Percentiles rank a stretch among this genome's conserved stretches.
Conservation (phyloP, 2,329 filamentous ascomycete genomes). For the Paecilomyces variotii region DNA sequence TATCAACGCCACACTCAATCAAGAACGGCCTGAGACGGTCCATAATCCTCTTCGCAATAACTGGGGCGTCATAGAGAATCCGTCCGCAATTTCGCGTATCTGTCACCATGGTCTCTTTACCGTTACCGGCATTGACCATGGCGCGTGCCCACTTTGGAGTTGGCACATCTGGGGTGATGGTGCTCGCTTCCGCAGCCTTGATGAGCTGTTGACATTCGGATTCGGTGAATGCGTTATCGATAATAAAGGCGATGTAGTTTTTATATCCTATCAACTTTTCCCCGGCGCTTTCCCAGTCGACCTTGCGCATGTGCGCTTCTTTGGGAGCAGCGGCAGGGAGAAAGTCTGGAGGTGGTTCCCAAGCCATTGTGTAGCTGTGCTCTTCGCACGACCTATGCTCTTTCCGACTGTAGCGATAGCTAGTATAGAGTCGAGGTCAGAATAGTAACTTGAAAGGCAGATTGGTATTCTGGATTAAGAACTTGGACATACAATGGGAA, state of each 20-base stretch:
- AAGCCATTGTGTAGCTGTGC: slow-evolving; percentile 5
- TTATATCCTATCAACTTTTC: slow-evolving; percentile 45
- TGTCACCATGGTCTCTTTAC: slow-evolving; percentile 49
- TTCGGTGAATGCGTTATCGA: slow-evolving; percentile 57
- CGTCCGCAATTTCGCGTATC: slow-evolving; percentile 63
- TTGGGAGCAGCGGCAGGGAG: slow-evolving; percentile 30
- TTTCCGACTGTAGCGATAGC: neutral
- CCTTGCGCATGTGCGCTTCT: slow-evolving; percentile 39
- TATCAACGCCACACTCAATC: slow-evolving; percentile 41
- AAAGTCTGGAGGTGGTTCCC: slow-evolving; percentile 10
- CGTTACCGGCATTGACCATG: slow-evolving; percentile 58
- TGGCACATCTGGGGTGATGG: slow-evolving; percentile 8
- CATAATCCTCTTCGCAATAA: slow-evolving; percentile 57
- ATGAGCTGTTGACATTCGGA: slow-evolving; percentile 55
- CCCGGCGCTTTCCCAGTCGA: slow-evolving; percentile 47
- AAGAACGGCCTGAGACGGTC: slow-evolving; percentile 44
- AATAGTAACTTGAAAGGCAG: neutral
- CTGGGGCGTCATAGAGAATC: slow-evolving; percentile 64
- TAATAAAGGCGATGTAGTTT: slow-evolving; percentile 50
- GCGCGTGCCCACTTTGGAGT: slow-evolving; percentile 56
- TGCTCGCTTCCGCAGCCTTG: slow-evolving; percentile 42
- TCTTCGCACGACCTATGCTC: neutral
- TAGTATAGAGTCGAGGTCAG: neutral
- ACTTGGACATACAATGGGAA: neutral
- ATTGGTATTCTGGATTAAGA: neutral